Conservation (phyloP, 768 basidiomycete species). For the Suillus hirtellus region DNA sequence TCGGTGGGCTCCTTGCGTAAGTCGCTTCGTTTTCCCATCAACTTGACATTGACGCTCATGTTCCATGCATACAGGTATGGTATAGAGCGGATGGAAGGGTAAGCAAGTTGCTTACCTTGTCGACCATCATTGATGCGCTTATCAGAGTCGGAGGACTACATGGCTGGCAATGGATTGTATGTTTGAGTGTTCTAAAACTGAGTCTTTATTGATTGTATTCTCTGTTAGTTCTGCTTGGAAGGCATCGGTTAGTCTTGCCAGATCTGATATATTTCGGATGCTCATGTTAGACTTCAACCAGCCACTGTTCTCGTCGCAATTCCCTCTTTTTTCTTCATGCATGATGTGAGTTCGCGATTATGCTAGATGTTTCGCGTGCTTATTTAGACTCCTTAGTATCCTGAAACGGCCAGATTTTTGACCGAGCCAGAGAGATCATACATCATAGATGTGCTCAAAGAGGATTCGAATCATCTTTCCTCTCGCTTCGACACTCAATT, state of each 20-base stretch:
- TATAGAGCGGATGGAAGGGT: conserved; percentile 36
- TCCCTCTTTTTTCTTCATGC: conserved; percentile 48
- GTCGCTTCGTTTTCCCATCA: conserved; percentile 14
- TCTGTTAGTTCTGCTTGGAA: conserved; percentile 32
- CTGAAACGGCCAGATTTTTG: conserved; percentile 58
- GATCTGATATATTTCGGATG: background rate
- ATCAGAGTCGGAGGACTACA: conserved; percentile 28
- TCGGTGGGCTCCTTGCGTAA: conserved; percentile 50
- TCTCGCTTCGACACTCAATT: conserved; percentile 46
- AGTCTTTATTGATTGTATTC: background rate
- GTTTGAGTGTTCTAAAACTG: conserved; percentile 5
- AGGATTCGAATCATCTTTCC: conserved; percentile 45
- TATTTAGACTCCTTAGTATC: conserved; percentile 38
- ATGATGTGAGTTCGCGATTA: conserved; percentile 41
- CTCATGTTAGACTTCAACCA: conserved; percentile 11
- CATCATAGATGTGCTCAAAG: conserved; percentile 42
- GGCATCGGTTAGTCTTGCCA: conserved; percentile 24
- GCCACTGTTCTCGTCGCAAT: conserved; percentile 24
- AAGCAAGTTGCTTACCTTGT: conserved; percentile 25
- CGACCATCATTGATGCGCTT: background rate
- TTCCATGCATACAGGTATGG: conserved; percentile 30
- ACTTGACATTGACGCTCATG: background rate
- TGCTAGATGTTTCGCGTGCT: background rate
- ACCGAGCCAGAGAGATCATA: conserved; percentile 42
- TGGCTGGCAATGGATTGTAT: conserved; percentile 41